Evolutionary conservation across 2,329 filamentous ascomycete species (phyloP), one percentile per base, ranked within the genome.

Genomic region (Colletotrichum kahawae): DNA sequence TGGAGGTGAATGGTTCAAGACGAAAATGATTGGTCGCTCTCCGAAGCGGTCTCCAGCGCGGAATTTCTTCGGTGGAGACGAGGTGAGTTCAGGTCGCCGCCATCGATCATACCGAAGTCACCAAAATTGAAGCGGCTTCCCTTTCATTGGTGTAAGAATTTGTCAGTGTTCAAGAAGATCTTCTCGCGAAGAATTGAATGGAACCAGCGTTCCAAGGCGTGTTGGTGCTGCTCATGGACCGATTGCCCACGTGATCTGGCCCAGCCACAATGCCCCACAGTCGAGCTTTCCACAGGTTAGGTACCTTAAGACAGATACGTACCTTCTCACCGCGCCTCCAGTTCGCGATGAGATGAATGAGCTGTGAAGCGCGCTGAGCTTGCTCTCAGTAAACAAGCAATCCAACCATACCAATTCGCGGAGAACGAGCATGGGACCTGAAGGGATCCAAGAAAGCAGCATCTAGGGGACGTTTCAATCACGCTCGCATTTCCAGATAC

Each of bases 51-150:
- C 43, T 59, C 56, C 7, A 5, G 27, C 13, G 43, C 72, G 72
- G 72, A 57, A 31, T 48, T 67, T 64, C 69, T 62, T 73, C 72
- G 72, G 72, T 43, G 43, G 21, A 36, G 59, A 63, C 24, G 29
- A 21, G 14, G 8, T 18, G 12, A 31, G 13, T 33, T 24, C 10
- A n/a, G 29, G 8, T 59, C 27, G 56, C 56, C 56, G 29, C n/a
- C 60, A 38, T 38, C 33, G 21, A 63, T 7, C 43, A 51, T 21
- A 51, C 43, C 43, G 43, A 51, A 51, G 18, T 51, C 12, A 51
- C 21, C n/a, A 13, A 51, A 51, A 51, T 13, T 13, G 10, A 21
- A 21, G n/a, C 43, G 12, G 43, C 3, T 51, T 21, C 12, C n/a
- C 12, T 7, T 21, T 21, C n/a, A 51, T 51, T 24, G n/a, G 7